Conservation (phyloP, 176 grass and related monocot genomes). For the Oryza brachyantha region DNA sequence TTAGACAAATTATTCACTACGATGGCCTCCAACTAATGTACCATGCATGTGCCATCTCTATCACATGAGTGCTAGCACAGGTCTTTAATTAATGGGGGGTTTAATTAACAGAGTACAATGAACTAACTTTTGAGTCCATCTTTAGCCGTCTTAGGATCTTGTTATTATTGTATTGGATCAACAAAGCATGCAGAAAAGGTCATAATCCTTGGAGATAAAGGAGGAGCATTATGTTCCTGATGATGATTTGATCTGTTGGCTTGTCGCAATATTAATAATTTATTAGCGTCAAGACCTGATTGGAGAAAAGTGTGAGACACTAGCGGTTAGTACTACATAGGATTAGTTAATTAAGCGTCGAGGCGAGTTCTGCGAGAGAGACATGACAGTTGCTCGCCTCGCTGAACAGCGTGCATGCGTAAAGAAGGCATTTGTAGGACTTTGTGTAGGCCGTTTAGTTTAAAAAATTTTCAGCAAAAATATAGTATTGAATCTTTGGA, state of each 20-base stretch:
- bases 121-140: slow-evolving; percentile 20
- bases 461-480: too few relatives aligned
- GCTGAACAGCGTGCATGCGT: neutral
- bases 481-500: too few relatives aligned
- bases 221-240: slow-evolving; percentile 5
- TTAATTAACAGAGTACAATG: slow-evolving; percentile 30
- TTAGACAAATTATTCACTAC: neutral
- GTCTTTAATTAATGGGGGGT: slow-evolving; percentile 24
- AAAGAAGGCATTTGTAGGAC: neutral
- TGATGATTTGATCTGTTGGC: neutral
- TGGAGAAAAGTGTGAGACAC: neutral
- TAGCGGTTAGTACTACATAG: neutral
- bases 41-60: neutral
- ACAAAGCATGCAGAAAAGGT: neutral
- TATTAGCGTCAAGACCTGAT: neutral
- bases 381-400: slow-evolving; percentile 25
- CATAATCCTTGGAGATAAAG: slow-evolving; percentile 22
- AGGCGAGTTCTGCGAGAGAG: neutral
- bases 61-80: neutral
- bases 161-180: slow-evolving; percentile 32
- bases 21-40: neutral
- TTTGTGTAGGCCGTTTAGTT: too few relatives aligned
- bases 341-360: neutral
- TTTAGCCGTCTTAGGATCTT: slow-evolving; percentile 43
- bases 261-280: slow-evolving; percentile 11